Evolutionary conservation across 2,329 filamentous ascomycete genomes (phyloP).

Genomic region (Tolypocladium ovalisporum): DNA sequence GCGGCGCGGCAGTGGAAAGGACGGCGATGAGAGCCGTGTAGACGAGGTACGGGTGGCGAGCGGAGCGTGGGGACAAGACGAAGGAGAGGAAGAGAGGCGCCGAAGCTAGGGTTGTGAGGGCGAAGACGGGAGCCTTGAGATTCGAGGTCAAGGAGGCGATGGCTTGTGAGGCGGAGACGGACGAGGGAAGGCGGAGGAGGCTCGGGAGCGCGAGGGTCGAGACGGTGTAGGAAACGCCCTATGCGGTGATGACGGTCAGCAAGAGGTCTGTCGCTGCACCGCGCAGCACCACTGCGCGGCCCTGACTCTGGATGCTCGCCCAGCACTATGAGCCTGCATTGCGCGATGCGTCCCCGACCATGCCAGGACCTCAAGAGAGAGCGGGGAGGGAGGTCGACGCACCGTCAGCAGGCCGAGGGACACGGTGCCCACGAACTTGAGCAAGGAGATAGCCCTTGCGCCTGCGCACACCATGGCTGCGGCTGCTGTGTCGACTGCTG

Average conservation of each 20-base stretch:
- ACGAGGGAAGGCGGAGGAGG: slow-evolving; percentile 70
- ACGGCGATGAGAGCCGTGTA: slow-evolving; percentile 67
- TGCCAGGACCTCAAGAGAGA: slow-evolving; percentile 3
- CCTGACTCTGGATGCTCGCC: too few relatives aligned
- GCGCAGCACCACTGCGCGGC: not conserved
- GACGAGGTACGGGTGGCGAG: slow-evolving; percentile 79
- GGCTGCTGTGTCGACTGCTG: slow-evolving; percentile 4
- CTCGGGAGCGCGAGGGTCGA: slow-evolving; percentile 68
- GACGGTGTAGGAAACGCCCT: slow-evolving; percentile 86
- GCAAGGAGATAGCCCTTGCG: slow-evolving; percentile 46
- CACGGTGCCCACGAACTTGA: slow-evolving; percentile 89
- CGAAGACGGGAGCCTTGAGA: slow-evolving; percentile 53
- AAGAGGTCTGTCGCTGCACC: not conserved
- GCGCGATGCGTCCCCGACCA: not conserved
- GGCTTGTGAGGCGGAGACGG: slow-evolving; percentile 57
- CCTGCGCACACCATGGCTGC: slow-evolving; percentile 52
- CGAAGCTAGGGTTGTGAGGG: slow-evolving; percentile 58
- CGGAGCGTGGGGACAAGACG: slow-evolving; percentile 59
- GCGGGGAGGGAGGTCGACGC: slow-evolving; percentile 25
- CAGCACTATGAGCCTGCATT: not conserved
- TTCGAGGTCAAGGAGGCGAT: slow-evolving; percentile 56
- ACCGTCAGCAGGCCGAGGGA: slow-evolving; percentile 83
- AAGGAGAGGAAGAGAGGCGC: slow-evolving; percentile 69
- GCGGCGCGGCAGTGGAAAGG: slow-evolving; percentile 45
- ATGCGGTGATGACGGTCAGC: slow-evolving; percentile 3